Evolutionary conservation across 2,329 filamentous ascomycete species (phyloP).

Genomic region (Simplicillium aogashimaense): DNA sequence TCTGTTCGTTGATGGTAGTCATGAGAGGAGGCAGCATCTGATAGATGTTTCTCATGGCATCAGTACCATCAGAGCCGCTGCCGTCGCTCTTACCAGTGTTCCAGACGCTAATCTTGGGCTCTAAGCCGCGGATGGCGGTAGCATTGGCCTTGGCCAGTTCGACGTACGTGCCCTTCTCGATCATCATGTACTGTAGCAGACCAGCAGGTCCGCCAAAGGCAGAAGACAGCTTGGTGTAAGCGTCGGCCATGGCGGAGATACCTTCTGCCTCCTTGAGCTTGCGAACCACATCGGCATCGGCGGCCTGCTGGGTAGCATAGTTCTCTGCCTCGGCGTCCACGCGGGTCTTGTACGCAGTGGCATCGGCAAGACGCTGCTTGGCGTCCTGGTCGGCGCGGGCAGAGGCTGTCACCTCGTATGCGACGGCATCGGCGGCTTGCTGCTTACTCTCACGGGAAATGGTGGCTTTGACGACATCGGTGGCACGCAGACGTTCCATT

Average conservation of each 20-base stretch:
- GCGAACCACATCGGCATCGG: constrained; percentile 48
- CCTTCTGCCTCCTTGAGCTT: constrained; percentile 70
- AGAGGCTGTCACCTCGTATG: constrained; percentile 45
- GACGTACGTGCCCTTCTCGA: constrained; percentile 71
- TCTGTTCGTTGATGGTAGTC: constrained; percentile 79
- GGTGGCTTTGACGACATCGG: constrained; percentile 67
- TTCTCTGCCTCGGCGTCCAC: constrained; percentile 31
- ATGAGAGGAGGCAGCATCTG: constrained; percentile 77
- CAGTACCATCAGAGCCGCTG: constrained; percentile 43
- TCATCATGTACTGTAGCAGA: constrained; percentile 78
- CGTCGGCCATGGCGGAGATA: constrained; percentile 66
- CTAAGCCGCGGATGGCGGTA: constrained; percentile 61
- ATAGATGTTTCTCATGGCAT: constrained; percentile 65
- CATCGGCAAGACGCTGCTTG: constrained; percentile 40
- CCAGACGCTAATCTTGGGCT: constrained; percentile 88
- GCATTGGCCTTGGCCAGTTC: constrained; percentile 72
- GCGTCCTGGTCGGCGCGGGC: constrained; percentile 40
- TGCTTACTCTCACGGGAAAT: constrained; percentile 56
- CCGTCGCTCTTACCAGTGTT: constrained; percentile 54
- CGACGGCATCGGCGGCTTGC: constrained; percentile 52
- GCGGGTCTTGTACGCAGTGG: constrained; percentile 34
- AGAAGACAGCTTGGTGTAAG: constrained; percentile 61
- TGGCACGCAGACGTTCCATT: constrained; percentile 68
- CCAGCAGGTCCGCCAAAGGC: constrained; percentile 72
- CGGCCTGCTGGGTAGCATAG: constrained; percentile 33